Evolutionary conservation across 371 early-diverging fungal genomes (phyloP), one percentile per base, ranked within the genome.

Genomic region (Apophysomyces sp.): DNA sequence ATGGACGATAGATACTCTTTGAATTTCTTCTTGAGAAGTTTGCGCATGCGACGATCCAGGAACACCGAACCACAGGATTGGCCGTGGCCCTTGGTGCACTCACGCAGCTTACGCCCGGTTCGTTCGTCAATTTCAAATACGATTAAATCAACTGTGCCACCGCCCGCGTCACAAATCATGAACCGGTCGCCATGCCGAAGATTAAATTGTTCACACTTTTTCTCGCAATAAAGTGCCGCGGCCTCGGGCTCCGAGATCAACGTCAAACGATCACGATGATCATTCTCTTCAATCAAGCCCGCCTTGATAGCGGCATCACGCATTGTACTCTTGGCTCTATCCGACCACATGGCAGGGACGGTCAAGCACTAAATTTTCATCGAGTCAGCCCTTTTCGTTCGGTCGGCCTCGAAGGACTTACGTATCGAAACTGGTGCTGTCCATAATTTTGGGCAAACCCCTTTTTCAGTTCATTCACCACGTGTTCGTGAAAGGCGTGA

Each of bases 1-100:
- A 85, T 81, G 21, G 76, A 77, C 8, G 78, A 72, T 5, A 80
- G 60, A 34, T 81, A 75, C 37, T 78, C 77, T 26, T 67, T 74
- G 64, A 83, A 74, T 59, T 77, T 82, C 55, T 76, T 71, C 24
- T 76, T 72, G 56, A 85, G 36, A 26, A 85, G 66, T n/a, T 71
- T 74, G 4, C 82, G 81, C 83, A 85, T 81, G 41, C 80, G 76
- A 49, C 81, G 77, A 68, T 85, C 86, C 51, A 85, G 63, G 57
- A 83, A 85, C 4, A 82, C 82, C 7, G 81, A 78, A 28, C 86
- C 86, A 54, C 83, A 83, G 8, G 80, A 76, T 18, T 76, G 81
- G 40, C 86, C 83, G 30, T 85, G 83, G 13, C 86, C 86, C 61
- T 78, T 79, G 41, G 86, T 85, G 44, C 78, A 78, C 63, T 85